Conservation (phyloP, 116 monocot species). For the Zostera marina region DNA sequence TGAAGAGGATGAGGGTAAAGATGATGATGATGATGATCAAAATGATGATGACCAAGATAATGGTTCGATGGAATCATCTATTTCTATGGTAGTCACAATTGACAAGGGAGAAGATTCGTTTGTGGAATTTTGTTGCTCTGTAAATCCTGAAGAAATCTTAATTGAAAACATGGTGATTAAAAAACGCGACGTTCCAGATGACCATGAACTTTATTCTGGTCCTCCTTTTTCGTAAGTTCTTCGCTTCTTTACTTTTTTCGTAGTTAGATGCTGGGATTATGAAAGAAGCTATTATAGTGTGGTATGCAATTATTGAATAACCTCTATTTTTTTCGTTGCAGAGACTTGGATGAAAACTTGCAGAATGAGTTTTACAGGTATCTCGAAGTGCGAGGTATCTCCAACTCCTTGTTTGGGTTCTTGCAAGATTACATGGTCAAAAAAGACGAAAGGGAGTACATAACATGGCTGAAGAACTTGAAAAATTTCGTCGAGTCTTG, state of each 20-base stretch:
- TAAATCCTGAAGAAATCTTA: conserved; percentile 30
- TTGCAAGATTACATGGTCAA: conserved; percentile 58
- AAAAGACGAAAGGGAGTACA: conserved; percentile 75
- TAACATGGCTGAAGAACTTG: conserved; percentile 63
- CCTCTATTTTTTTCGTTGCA: conserved; percentile 8
- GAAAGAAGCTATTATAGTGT: not conserved
- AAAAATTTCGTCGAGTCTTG: conserved; percentile 47
- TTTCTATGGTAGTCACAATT: conserved; percentile 44
- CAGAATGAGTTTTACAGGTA: conserved; percentile 53
- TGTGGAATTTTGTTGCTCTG: conserved; percentile 54
- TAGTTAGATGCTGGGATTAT: not conserved
- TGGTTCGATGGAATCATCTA: conserved; percentile 8
- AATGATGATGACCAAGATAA: conserved; percentile 14
- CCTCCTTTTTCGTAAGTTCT: conserved; percentile 61
- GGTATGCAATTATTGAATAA: too few species aligned
- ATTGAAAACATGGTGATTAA: conserved; percentile 52
- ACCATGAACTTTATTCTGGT: conserved; percentile 38
- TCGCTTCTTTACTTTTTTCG: not conserved
- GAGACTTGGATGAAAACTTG: conserved; percentile 75
- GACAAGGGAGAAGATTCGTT: conserved; percentile 40
- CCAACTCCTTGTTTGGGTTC: conserved; percentile 29
- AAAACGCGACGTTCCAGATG: conserved; percentile 21
- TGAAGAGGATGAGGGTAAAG: conserved; percentile 11
- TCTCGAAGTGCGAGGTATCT: conserved; percentile 55
- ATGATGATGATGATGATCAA: conserved; percentile 20